Percentiles rank a stretch among this genome's conserved stretches.
Conservation (phyloP, 192 early-diverging fungal species). For the Endogone sp. region DNA sequence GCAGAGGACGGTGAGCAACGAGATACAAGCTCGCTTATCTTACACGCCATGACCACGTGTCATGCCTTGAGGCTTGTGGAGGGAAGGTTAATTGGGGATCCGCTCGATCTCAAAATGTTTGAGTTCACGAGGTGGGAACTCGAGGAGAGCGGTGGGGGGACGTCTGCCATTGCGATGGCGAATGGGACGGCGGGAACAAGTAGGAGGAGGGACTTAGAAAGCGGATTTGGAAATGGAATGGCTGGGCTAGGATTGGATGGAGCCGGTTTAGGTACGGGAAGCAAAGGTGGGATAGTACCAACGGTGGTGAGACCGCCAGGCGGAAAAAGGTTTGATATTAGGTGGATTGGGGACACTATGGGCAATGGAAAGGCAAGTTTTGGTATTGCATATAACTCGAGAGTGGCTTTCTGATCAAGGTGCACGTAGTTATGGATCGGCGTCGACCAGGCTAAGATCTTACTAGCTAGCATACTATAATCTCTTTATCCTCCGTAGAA, state of each 20-base stretch:
- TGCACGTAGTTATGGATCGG: background rate
- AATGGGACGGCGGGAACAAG: background rate
- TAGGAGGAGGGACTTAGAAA: background rate
- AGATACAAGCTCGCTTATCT: constrained; percentile 23
- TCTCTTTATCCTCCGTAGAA: background rate
- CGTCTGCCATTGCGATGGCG: background rate
- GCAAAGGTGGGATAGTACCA: constrained; percentile 50
- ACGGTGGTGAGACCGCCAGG: constrained; percentile 88
- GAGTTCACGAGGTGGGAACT: constrained; percentile 91
- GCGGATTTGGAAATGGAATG: background rate
- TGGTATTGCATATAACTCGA: background rate
- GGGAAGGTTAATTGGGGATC: constrained; percentile 90
- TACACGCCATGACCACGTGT: constrained; percentile 73
- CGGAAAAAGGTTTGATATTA: constrained; percentile 50
- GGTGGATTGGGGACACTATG: background rate
- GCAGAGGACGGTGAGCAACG: background rate
- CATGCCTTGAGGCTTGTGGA: constrained; percentile 88
- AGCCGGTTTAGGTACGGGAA: background rate
- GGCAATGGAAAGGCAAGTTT: background rate
- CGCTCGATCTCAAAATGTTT: constrained; percentile 98
- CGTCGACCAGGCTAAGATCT: too few relatives aligned
- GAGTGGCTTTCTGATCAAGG: too few relatives aligned
- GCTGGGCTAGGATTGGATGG: background rate
- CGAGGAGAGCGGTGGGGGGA: constrained; percentile 73
- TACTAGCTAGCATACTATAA: background rate